Percentiles rank a stretch among this genome's conserved stretches.
Conservation (phyloP, 768 basidiomycete genomes). For the Brasilioporus rufonigricans region DNA sequence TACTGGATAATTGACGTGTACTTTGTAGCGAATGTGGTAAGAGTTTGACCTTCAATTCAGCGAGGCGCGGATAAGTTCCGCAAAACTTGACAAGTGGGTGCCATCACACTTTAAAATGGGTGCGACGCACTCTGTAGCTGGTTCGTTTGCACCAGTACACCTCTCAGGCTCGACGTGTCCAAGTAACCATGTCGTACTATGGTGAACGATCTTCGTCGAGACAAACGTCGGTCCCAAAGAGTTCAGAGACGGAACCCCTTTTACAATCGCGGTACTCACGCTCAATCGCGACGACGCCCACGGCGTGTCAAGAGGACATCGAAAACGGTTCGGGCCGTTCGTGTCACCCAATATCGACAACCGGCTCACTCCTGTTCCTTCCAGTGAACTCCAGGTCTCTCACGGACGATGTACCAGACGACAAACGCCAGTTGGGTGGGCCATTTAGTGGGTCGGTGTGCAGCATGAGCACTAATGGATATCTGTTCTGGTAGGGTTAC, state of each 20-base stretch:
- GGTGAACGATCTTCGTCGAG: not conserved
- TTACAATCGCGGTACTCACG: slow-evolving; percentile 21
- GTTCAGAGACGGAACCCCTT: slow-evolving; percentile 23
- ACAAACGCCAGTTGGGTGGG: slow-evolving; percentile 52
- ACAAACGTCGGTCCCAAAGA: not conserved
- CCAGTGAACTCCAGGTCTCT: slow-evolving; percentile 5
- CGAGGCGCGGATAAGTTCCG: too few relatives aligned
- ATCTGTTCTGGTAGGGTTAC: slow-evolving; percentile 10
- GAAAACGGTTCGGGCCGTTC: slow-evolving; percentile 12
- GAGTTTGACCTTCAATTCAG: too few relatives aligned
- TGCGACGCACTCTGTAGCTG: too few relatives aligned
- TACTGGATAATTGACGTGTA: too few relatives aligned
- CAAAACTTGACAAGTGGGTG: too few relatives aligned
- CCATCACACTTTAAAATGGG: too few relatives aligned
- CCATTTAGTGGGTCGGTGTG: not conserved
- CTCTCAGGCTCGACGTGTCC: too few relatives aligned
- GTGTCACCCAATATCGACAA: not conserved
- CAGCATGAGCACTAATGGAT: not conserved
- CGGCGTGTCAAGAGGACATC: not conserved
- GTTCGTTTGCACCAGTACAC: too few relatives aligned
- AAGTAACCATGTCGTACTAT: not conserved
- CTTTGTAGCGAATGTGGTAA: too few relatives aligned
- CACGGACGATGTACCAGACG: slow-evolving; percentile 47
- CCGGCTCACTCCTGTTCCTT: not conserved
- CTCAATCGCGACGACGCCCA: not conserved